A percentile compares a stretch with the other conserved stretches of the same genome.
phyloP scores from a whole-genome alignment of 2,329 filamentous ascomycete species.

The Fusarium virguliforme region DNA sequence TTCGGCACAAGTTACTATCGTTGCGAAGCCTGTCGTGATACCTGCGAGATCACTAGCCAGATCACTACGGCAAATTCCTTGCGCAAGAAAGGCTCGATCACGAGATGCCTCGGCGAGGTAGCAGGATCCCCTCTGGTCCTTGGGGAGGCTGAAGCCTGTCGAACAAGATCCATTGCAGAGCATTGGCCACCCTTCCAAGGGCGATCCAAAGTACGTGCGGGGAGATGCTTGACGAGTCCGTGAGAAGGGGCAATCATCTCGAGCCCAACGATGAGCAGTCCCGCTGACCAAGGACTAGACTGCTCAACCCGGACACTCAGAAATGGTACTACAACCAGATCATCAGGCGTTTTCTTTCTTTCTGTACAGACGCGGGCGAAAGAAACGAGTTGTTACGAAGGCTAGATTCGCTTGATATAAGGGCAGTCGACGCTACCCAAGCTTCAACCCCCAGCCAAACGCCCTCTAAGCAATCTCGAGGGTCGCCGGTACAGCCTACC shows the following conservation, averaged over 20 bases:
- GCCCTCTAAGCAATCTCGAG: constrained; percentile 21
- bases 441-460: constrained; percentile 30
- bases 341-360: constrained; percentile 89
- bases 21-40: not conserved
- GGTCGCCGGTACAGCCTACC: not conserved
- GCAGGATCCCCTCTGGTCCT: constrained; percentile 64
- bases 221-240: not conserved
- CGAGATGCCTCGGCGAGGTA: constrained; percentile 53
- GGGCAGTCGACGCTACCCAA: constrained; percentile 31
- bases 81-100: not conserved
- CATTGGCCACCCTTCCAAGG: constrained; percentile 91
- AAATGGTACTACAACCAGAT: constrained; percentile 91
- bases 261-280: not conserved
- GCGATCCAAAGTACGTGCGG: constrained; percentile 80
- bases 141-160: constrained; percentile 81
- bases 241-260: not conserved
- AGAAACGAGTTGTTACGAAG: constrained; percentile 81
- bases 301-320: constrained; percentile 83
- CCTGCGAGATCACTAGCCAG: not conserved
- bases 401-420: constrained; percentile 74
- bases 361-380: constrained; percentile 83
- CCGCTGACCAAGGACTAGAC: constrained; percentile 60
- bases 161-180: constrained; percentile 83
- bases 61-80: not conserved
- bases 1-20: not conserved